These are phyloP conservation scores for Oxalis stricta DNA, from an alignment of 441 rosid genomes.

Conservation along the genomic window DNA sequence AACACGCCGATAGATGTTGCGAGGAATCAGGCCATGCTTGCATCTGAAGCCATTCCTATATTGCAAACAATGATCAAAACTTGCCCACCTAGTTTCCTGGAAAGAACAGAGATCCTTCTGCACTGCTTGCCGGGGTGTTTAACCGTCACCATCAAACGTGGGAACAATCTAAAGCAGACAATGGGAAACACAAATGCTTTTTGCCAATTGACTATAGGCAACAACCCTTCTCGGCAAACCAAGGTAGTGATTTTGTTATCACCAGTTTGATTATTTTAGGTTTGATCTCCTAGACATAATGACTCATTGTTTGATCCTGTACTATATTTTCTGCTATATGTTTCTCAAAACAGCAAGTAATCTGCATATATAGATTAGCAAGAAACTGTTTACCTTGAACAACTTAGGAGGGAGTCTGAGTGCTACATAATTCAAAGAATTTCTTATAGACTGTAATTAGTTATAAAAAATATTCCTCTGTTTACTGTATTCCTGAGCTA, in stretches of 20 bases:
- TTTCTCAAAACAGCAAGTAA: no score
- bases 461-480: no score
- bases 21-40: conserved; percentile 61
- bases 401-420: no score
- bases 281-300: no score
- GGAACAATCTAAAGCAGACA: conserved; percentile 70
- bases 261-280: neutral
- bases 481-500: neutral
- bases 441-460: no score
- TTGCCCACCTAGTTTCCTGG: conserved; percentile 64
- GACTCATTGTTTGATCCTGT: no score
- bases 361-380: no score
- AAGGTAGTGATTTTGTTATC: conserved; percentile 33
- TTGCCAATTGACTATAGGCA: conserved; percentile 67
- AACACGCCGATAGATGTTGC: conserved; percentile 63
- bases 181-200: conserved; percentile 76
- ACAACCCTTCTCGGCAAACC: conserved; percentile 63
- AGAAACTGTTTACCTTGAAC: no score
- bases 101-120: conserved; percentile 62
- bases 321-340: no score
- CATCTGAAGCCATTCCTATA: conserved; percentile 74
- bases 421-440: no score
- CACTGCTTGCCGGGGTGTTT: conserved; percentile 83
- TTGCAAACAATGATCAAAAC: conserved; percentile 70
- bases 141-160: conserved; percentile 69